Conservation (phyloP, 75 land plant species). For the Adiantum capillusveneris region DNA sequence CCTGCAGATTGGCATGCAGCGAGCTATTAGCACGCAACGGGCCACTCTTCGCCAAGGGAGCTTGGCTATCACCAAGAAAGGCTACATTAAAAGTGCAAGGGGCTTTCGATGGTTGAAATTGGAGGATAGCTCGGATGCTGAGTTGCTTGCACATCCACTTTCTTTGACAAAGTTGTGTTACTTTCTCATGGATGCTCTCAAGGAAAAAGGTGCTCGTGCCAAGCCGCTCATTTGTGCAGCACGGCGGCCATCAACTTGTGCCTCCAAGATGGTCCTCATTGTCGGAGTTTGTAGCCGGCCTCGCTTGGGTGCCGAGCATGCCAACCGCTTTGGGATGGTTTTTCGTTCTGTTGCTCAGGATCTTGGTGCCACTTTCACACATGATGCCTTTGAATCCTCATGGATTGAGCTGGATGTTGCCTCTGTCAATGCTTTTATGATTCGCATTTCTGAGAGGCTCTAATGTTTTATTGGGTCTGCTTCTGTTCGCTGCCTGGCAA, state of each 20-base stretch:
- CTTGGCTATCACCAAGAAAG: conserved; percentile 73
- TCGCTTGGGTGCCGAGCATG: conserved; percentile 71
- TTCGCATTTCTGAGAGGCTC: conserved; percentile 55
- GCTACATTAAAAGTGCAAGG: conserved; percentile 64
- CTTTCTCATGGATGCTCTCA: conserved; percentile 88
- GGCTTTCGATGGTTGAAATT: conserved; percentile 79
- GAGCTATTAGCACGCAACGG: conserved; percentile 74
- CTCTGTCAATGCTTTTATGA: conserved; percentile 69
- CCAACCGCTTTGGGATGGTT: conserved; percentile 82
- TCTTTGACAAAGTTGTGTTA: conserved; percentile 83
- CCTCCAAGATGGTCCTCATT: conserved; percentile 48
- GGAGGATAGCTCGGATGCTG: conserved; percentile 61
- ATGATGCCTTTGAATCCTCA: conserved; percentile 88
- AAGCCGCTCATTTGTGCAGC: conserved; percentile 86
- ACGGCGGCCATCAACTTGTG: conserved; percentile 32
- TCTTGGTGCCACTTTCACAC: conserved; percentile 57
- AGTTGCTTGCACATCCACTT: conserved; percentile 69
- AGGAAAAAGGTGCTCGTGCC: conserved; percentile 76
- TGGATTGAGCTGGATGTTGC: conserved; percentile 70
- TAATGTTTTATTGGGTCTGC: neutral
- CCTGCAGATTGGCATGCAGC: conserved; percentile 67
- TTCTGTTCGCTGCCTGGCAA: too few relatives aligned
- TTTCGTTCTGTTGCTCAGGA: conserved; percentile 73
- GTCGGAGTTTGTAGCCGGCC: conserved; percentile 89
- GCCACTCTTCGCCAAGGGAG: conserved; percentile 86